These are phyloP conservation scores for Colletotrichum caudatum DNA, from an alignment of 2,329 filamentous ascomycete genomes.

Conservation along the genomic window DNA sequence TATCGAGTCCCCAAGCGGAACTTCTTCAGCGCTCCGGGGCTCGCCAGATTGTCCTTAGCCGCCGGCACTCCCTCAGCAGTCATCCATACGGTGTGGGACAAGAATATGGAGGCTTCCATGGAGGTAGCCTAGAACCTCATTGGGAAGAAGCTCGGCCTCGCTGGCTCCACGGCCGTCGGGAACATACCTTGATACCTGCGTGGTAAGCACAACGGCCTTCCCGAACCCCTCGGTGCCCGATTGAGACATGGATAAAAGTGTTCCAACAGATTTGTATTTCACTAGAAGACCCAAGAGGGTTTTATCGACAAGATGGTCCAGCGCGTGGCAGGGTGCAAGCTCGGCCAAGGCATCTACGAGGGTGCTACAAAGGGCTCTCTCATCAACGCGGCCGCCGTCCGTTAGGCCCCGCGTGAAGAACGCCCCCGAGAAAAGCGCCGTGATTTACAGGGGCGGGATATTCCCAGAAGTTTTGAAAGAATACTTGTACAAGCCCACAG, in stretches of 20 bases:
- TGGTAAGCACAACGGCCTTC: conserved; percentile 47
- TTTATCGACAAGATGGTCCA: conserved; percentile 63
- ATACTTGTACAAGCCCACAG: conserved; percentile 78
- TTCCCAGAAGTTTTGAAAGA: conserved; percentile 68
- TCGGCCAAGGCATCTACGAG: conserved; percentile 67
- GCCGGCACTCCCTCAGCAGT: conserved; percentile 77
- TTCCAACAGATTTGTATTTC: conserved; percentile 67
- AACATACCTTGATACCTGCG: conserved; percentile 74
- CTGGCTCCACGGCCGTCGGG: conserved; percentile 66
- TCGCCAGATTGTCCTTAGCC: conserved; percentile 71
- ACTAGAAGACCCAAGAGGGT: conserved; percentile 69
- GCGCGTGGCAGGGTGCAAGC: conserved; percentile 68
- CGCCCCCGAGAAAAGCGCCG: conserved; percentile 71
- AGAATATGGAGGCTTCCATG: conserved; percentile 41
- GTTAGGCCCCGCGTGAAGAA: conserved; percentile 72
- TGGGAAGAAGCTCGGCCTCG: conserved; percentile 80
- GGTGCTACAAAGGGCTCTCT: conserved; percentile 71
- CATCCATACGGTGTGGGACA: conserved; percentile 55
- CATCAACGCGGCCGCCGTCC: conserved; percentile 73
- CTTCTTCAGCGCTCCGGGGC: conserved; percentile 74
- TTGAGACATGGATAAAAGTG: conserved; percentile 48
- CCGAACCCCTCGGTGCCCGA: rapidly evolving
- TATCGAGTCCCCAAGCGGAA: conserved; percentile 77
- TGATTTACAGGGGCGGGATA: conserved; percentile 70
- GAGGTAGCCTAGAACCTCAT: conserved; percentile 48